phyloP scores from a whole-genome alignment of 352 stramenopile species.

The Globisporangium okanoganense region DNA sequence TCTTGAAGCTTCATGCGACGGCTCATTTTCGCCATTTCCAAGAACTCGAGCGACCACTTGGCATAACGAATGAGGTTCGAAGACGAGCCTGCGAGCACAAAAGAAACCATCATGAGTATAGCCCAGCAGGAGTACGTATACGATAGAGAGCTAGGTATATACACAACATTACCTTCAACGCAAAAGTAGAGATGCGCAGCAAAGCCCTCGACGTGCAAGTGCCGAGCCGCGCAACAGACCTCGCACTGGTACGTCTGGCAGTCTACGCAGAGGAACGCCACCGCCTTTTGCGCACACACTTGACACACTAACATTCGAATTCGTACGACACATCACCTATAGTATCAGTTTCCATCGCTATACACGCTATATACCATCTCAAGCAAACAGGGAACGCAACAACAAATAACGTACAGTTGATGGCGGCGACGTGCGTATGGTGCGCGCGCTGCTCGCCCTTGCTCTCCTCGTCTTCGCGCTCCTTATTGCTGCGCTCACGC shows the following conservation, averaged over 20 bases:
- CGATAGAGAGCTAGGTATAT: too few relatives aligned
- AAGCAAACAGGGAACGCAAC: neutral
- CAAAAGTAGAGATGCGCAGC: constrained; percentile 48
- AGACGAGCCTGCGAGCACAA: constrained; percentile 25
- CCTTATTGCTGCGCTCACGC: constrained; percentile 5
- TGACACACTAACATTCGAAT: constrained; percentile 40
- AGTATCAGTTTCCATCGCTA: too few relatives aligned
- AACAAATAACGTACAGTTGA: constrained; percentile 32
- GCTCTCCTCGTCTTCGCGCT: constrained; percentile 33
- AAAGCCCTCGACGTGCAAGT: constrained; percentile 21
- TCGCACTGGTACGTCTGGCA: constrained; percentile 60
- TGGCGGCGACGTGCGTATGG: constrained; percentile 34
- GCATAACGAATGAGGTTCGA: constrained; percentile 37
- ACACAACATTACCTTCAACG: constrained; percentile 69
- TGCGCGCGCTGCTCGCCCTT: constrained; percentile 36
- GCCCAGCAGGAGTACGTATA: too few relatives aligned
- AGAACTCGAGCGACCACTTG: constrained; percentile 38
- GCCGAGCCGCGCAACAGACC: constrained; percentile 40
- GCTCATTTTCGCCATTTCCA: constrained; percentile 41
- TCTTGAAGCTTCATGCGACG: constrained; percentile 17
- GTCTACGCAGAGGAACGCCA: constrained; percentile 54
- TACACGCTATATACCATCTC: too few relatives aligned
- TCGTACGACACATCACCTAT: too few relatives aligned
- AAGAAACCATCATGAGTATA: neutral
- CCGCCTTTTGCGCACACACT: constrained; percentile 31